Evolutionary conservation across 2,329 filamentous ascomycete genomes (phyloP), one percentile per base, ranked within the genome.

Genomic region (Zymoseptoria passerinii): DNA sequence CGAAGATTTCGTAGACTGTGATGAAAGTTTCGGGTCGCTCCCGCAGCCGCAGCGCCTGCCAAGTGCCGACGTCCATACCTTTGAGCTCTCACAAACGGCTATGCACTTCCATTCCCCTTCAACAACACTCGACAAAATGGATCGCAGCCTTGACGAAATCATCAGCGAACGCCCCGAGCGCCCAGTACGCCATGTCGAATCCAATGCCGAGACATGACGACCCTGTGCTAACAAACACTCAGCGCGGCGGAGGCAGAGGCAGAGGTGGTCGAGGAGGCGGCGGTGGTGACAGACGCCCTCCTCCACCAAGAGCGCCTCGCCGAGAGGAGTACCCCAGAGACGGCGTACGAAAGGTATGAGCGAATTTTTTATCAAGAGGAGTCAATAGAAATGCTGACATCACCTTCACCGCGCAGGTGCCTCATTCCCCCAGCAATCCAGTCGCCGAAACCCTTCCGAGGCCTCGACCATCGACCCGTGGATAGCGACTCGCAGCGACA

Each of bases 321-420:
- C 73, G 75, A 59, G 72, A 76, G 71, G 78, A 79, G 52, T 86
- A 82, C 68, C 87, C 88, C 70, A 87, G 89, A 77, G 89, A 94
- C 77, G 89, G 89, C 76, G 83, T 92, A 73, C 92, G 87, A 91
- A 95, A 95, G 90, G 90, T 92, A 74, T 16, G 67, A 9, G 4
- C 27, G 16, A 19, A 8, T 10, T 28, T 10, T 28, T 28, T 4
- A 13, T 19, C 7, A 51, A 56, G 23, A 3, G 18, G 8, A 18
- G 9, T 10, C 13, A 23, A 28, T 20, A 44, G 16, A 5, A 19
- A 13, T 23, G 27, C 53, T 65, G 54, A 63, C 53, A 50, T 52
- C 51, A 40, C 10, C n/a, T 16, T 44, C 16, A 6, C 52, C 16
- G 20, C 18, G 55, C 57, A 66, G 77, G 74, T 75, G 76, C 73